A percentile compares a stretch with the other conserved stretches of the same genome.
Evolutionary conservation across 176 grass and related monocot genomes (phyloP).

Genomic region (Carex pumila): DNA sequence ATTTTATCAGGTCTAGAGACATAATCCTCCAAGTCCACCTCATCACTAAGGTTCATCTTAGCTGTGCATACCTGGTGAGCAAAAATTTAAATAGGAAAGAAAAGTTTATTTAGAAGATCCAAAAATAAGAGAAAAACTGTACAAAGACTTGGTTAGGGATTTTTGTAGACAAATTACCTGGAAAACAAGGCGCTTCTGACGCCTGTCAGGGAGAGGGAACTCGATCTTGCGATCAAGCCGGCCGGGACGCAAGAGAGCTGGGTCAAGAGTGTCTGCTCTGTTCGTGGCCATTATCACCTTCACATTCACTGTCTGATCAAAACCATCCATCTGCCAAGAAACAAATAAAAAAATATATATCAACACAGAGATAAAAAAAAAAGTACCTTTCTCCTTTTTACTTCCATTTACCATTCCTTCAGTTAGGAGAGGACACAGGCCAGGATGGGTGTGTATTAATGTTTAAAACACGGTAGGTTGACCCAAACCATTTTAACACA

Average conservation of each 20-base stretch:
- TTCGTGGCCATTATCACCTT: slow-evolving; percentile 99
- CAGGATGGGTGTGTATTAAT: no score
- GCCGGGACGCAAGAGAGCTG: slow-evolving; percentile 87
- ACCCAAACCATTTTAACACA: not conserved
- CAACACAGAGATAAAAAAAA: not conserved
- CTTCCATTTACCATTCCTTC: not conserved
- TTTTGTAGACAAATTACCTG: slow-evolving; percentile 49
- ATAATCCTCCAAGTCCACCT: slow-evolving; percentile 97
- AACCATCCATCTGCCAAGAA: slow-evolving; percentile 92
- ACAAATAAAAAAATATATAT: not conserved
- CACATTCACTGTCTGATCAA: slow-evolving; percentile 98
- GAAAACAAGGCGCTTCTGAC: slow-evolving; percentile 95
- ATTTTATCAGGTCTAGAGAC: slow-evolving; percentile 95
- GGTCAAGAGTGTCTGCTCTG: slow-evolving; percentile 89
- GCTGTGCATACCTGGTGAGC: slow-evolving; percentile 68
- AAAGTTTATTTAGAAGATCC: not conserved
- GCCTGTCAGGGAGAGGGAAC: slow-evolving; percentile 87
- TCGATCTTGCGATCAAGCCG: slow-evolving; percentile 96
- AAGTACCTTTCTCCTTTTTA: not conserved
- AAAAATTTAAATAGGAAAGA: not conserved
- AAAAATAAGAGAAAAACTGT: not conserved
- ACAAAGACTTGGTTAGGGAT: not conserved
- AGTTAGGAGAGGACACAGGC: not conserved
- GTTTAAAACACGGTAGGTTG: no score
- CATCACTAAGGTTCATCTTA: slow-evolving; percentile 96